These are phyloP conservation scores for Suillus americanus DNA, from an alignment of 768 basidiomycete genomes.

Conservation along the genomic window DNA sequence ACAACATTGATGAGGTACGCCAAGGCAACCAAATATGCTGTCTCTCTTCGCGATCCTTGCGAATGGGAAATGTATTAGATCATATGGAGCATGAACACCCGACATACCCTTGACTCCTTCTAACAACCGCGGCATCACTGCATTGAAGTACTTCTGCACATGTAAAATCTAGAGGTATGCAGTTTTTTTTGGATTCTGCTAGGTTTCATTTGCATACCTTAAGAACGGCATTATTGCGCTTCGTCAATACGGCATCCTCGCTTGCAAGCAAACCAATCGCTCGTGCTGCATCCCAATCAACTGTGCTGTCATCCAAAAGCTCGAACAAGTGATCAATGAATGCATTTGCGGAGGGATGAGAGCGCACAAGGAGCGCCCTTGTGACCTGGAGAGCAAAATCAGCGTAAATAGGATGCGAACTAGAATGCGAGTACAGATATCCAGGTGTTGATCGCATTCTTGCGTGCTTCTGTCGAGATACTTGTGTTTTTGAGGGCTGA, in stretches of 20 bases:
- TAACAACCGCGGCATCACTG: conserved; percentile 73
- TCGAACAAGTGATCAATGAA: conserved; percentile 68
- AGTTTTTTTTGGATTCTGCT: not conserved
- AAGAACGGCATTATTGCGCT: conserved; percentile 73
- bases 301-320: conserved; percentile 61
- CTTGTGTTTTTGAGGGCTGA: conserved; percentile 39
- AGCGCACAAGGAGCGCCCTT: conserved; percentile 77
- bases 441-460: conserved; percentile 59
- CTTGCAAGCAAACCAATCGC: conserved; percentile 68
- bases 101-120: conserved; percentile 59
- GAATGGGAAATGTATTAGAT: not conserved
- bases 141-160: conserved; percentile 72
- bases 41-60: conserved; percentile 53
- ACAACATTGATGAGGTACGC: conserved; percentile 77
- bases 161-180: conserved; percentile 57
- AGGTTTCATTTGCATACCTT: conserved; percentile 49
- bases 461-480: conserved; percentile 40
- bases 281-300: conserved; percentile 75
- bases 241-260: conserved; percentile 65
- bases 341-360: conserved; percentile 54
- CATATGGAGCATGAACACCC: not conserved
- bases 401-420: not conserved
- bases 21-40: conserved; percentile 79
- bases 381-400: conserved; percentile 50
- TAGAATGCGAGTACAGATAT: conserved; percentile 55